These are phyloP conservation scores for Komagataella pastoris DNA, from an alignment of 805 yeast genomes.

Conservation along the genomic window DNA sequence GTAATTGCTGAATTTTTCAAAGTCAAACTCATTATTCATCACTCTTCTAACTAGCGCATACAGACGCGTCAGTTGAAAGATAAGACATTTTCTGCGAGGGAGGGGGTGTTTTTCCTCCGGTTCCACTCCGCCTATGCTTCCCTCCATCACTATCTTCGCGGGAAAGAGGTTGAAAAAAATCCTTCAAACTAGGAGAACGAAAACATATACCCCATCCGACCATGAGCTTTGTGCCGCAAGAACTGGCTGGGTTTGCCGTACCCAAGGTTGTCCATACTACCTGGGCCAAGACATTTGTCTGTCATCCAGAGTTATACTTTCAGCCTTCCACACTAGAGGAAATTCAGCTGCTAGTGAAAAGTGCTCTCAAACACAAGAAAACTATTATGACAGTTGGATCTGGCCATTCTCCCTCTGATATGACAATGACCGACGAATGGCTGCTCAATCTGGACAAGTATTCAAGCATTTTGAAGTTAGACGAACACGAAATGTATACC, in stretches of 20 bases:
- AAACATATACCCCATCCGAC: background rate
- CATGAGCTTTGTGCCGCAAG: constrained; percentile 10
- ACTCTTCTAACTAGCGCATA: background rate
- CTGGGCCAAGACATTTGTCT: constrained; percentile 86
- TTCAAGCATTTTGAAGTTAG: constrained; percentile 32
- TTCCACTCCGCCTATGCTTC: background rate
- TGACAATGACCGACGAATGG: constrained; percentile 86
- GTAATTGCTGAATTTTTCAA: background rate
- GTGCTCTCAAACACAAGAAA: constrained; percentile 44
- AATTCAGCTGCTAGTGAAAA: constrained; percentile 48
- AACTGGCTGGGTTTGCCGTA: constrained; percentile 17
- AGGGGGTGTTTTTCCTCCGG: background rate
- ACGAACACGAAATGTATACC: constrained; percentile 46
- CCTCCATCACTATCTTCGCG: background rate
- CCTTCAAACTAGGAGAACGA: background rate
- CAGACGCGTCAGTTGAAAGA: background rate
- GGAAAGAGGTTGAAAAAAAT: background rate
- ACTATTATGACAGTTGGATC: constrained; percentile 82
- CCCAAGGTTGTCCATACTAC: constrained; percentile 39
- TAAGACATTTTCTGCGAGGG: background rate
- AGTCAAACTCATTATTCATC: background rate
- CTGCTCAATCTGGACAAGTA: constrained; percentile 73
- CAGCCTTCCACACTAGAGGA: constrained; percentile 69
- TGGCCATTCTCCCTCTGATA: constrained; percentile 88
- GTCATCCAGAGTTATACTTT: constrained; percentile 64